These are phyloP conservation scores for Eucalyptus marginata DNA, from an alignment of 345 rosid species.

Conservation along the genomic window DNA sequence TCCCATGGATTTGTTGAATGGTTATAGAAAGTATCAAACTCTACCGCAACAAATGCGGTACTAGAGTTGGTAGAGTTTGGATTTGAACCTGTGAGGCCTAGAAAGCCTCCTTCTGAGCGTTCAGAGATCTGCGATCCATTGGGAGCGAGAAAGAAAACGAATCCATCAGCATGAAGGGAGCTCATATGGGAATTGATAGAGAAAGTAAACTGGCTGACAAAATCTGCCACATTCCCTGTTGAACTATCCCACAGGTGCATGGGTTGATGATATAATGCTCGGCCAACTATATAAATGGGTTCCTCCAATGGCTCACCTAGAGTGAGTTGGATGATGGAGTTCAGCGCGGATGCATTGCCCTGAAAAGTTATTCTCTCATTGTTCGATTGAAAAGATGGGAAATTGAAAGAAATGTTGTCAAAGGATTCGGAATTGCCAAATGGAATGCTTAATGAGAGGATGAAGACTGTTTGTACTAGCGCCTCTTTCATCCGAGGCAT, in stretches of 20 bases:
- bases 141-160: conserved; percentile 1
- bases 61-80: neutral
- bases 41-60: neutral
- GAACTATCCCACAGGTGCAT: conserved; percentile 8
- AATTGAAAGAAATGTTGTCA: neutral
- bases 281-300: neutral
- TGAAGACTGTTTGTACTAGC: neutral
- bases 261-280: neutral
- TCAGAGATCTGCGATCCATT: neutral
- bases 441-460: neutral
- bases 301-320: neutral
- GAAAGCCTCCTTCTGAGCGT: neutral
- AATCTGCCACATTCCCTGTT: conserved; percentile 3
- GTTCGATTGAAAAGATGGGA: neutral
- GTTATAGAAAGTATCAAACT: neutral
- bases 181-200: neutral
- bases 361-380: neutral
- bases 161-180: neutral
- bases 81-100: neutral
- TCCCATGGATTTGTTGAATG: neutral
- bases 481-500: too few species aligned
- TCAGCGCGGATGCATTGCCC: neutral
- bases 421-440: neutral
- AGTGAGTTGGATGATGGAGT: neutral
- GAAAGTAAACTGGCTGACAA: conserved; percentile 8